Conservation (phyloP, 371 early-diverging fungal species). For the Thermomucor indicae-seudaticae region DNA sequence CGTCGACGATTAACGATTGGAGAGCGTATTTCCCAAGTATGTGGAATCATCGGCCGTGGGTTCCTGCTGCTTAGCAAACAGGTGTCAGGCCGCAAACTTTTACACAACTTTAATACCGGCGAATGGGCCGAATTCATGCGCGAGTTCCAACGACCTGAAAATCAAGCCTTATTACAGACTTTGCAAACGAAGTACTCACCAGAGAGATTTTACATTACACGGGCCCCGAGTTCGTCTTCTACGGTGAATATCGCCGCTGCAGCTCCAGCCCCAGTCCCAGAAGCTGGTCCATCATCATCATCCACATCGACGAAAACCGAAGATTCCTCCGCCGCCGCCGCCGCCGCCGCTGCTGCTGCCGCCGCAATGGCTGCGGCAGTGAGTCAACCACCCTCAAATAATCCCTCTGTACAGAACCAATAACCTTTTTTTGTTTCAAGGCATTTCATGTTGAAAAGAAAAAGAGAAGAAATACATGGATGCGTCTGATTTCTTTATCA, state of each 20-base stretch:
- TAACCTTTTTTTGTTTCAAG: too few relatives aligned
- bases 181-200: conserved; percentile 37
- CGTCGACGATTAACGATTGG: conserved; percentile 49
- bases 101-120: conserved; percentile 47
- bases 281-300: not conserved
- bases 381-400: too few relatives aligned
- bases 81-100: conserved; percentile 45
- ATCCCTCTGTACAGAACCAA: too few relatives aligned
- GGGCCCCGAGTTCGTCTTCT: not conserved
- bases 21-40: conserved; percentile 43
- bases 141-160: conserved; percentile 38
- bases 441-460: too few relatives aligned
- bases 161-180: conserved; percentile 25
- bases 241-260: too few relatives aligned
- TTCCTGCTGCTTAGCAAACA: conserved; percentile 42
- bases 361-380: not conserved
- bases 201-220: conserved; percentile 23
- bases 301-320: not conserved
- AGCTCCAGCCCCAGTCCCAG: not conserved
- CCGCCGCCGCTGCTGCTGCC: not conserved
- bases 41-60: conserved; percentile 36
- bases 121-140: conserved; percentile 48
- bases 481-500: too few relatives aligned
- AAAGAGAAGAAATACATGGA: too few relatives aligned
- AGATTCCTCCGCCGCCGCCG: not conserved